A percentile compares a stretch with the other conserved stretches of the same genome.
Evolutionary conservation across 1,139 yeast species (phyloP).

Genomic region (Debaryomyces subglobosus): DNA sequence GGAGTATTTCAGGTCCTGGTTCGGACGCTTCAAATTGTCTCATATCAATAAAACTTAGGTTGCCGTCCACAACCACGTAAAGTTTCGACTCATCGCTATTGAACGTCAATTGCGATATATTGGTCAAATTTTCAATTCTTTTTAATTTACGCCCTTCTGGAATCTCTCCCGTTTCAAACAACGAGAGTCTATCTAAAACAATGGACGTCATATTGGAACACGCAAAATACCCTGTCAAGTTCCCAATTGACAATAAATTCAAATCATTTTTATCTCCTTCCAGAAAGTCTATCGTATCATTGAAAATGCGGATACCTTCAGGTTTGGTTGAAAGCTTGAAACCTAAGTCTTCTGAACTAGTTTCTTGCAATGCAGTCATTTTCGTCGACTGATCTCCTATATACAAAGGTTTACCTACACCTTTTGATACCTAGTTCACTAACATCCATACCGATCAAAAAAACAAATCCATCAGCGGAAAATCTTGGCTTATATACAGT

Average conservation of each 20-base stretch:
- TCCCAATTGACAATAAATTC: constrained; percentile 34
- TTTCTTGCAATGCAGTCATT: constrained; percentile 25
- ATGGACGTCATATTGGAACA: constrained; percentile 30
- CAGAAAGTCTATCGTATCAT: constrained; percentile 29
- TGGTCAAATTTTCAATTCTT: constrained; percentile 8
- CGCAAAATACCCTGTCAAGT: constrained; percentile 29
- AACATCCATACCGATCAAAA: background rate
- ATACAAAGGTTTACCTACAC: background rate
- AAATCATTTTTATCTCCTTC: constrained; percentile 20
- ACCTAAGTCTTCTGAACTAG: constrained; percentile 43
- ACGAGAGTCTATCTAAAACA: constrained; percentile 21
- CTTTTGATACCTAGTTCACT: background rate
- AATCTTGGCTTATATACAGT: background rate
- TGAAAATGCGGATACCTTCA: constrained; percentile 33
- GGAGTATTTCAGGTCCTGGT: background rate
- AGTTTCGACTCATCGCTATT: constrained; percentile 26
- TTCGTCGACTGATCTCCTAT: background rate
- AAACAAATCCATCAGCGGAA: constrained; percentile 2
- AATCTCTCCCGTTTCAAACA: constrained; percentile 10
- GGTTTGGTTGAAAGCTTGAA: constrained; percentile 32
- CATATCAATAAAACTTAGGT: constrained; percentile 9
- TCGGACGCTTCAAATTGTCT: background rate
- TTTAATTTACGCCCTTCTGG: background rate
- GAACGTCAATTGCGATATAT: constrained; percentile 30
- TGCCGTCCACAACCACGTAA: constrained; percentile 23